Conservation (phyloP, 2,329 filamentous ascomycete genomes). For the Cordyceps cateniannulata region DNA sequence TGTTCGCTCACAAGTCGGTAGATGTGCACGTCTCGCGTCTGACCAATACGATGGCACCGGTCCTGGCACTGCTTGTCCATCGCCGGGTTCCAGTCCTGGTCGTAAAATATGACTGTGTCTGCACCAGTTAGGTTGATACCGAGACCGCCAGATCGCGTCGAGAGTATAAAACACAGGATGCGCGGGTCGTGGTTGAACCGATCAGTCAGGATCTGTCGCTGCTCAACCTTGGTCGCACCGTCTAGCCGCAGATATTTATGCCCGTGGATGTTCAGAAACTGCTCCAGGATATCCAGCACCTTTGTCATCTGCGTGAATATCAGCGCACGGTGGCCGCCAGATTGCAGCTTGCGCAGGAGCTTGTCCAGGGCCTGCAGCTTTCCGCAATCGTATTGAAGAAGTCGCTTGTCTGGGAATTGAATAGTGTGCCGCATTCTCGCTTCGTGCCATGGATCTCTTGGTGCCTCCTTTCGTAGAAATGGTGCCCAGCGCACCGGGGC, state of each 20-base stretch:
- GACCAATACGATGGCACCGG: slow-evolving; percentile 91
- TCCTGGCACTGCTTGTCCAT: slow-evolving; percentile 99
- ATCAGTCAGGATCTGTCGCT: slow-evolving; percentile 90
- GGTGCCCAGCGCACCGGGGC: slow-evolving; percentile 48
- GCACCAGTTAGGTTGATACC: slow-evolving; percentile 96
- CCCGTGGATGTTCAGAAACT: slow-evolving; percentile 95
- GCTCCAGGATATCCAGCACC: slow-evolving; percentile 93
- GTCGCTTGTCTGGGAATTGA: slow-evolving; percentile 90
- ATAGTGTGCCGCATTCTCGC: slow-evolving; percentile 88
- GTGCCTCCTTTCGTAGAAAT: slow-evolving; percentile 49
- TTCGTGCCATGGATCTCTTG: slow-evolving; percentile 83
- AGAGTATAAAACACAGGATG: slow-evolving; percentile 92
- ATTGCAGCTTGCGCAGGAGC: slow-evolving; percentile 78
- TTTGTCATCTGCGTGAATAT: slow-evolving; percentile 99
- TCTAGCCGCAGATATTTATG: slow-evolving; percentile 95
- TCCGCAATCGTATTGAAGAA: slow-evolving; percentile 97
- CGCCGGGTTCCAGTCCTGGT: slow-evolving; percentile 97
- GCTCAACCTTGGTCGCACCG: slow-evolving; percentile 92
- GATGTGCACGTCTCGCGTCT: slow-evolving; percentile 95
- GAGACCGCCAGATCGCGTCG: slow-evolving; percentile 85
- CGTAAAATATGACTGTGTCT: slow-evolving; percentile 97
- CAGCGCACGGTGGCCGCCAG: slow-evolving; percentile 83
- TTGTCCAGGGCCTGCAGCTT: slow-evolving; percentile 88
- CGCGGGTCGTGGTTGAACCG: slow-evolving; percentile 93
- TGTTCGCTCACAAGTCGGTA: slow-evolving; percentile 90